phyloP scores from a whole-genome alignment of 441 rosid genomes.

The Cnidoscolus chayamansa region DNA sequence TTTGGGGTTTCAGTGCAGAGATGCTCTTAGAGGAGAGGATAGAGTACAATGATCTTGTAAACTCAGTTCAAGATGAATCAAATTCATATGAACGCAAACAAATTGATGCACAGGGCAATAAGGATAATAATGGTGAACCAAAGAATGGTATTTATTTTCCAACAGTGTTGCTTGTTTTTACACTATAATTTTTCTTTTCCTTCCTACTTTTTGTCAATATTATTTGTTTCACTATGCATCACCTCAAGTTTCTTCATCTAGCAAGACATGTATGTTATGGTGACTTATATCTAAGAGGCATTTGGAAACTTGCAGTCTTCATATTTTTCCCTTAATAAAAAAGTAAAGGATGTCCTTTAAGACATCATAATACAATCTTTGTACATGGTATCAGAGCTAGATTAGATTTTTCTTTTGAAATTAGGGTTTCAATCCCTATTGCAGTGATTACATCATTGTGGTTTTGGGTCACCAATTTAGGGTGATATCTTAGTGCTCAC shows the following conservation, averaged over 20 bases:
- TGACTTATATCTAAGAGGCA: not conserved
- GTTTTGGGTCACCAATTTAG: no score
- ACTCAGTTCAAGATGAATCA: constrained; percentile 37
- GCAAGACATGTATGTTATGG: not conserved
- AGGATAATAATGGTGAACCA: constrained; percentile 33
- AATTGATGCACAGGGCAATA: constrained; percentile 27
- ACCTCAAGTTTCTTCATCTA: not conserved
- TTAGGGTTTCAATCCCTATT: no score
- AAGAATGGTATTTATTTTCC: constrained; percentile 37
- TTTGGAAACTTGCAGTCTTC: not conserved
- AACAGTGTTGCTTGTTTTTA: constrained; percentile 15
- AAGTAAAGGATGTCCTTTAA: not conserved
- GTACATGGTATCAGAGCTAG: no score
- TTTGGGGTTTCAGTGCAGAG: constrained; percentile 67
- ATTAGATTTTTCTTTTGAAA: no score
- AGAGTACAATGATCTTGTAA: constrained; percentile 85
- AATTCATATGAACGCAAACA: constrained; percentile 29
- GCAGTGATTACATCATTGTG: no score
- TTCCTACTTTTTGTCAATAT: not conserved
- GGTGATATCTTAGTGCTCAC: no score
- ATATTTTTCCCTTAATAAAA: not conserved
- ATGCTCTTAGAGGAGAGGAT: constrained; percentile 66
- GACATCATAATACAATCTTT: no score
- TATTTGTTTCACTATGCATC: not conserved
- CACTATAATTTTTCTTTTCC: not conserved